Base-by-base conservation (phyloP, 768 basidiomycete species). In the Baorangia bicolor region DNA sequence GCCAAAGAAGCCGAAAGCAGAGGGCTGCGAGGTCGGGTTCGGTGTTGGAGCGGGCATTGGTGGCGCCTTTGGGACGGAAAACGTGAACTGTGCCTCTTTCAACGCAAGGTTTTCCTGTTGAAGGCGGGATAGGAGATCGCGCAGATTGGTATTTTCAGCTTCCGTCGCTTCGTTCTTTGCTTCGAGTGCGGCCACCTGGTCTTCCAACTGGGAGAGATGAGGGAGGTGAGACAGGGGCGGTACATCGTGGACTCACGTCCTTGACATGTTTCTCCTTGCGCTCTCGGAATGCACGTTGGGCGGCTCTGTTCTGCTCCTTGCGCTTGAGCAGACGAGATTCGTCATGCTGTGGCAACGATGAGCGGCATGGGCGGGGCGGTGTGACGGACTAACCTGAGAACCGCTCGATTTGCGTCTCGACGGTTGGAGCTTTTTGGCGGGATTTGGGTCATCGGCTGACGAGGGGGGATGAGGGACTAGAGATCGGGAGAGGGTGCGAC, bases 251-350 rank as follows among this genome's bases (percentile, higher is more conserved):
- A 80, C 92, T 76, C 67, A 97, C 94, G 69, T 97, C 94, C 69
- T 92, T 94, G 61, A 98, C 92, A 71, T 97, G 94, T 65, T 92
- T 93, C 75, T 99, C 96, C 74, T 98, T 95, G 58, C 96, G 82
- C 73, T 98, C 97, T 52, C 96, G 79, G 78, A 99, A 99, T 1
- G 96, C 96, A 50, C 96, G 86, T 73, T 99, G 97, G 8, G 96
- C 96, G 4, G 94, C 94, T 52, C 96, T 81, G 64, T 99, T 99
- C 74, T 98, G 96, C 64, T 98, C 92, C 75, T 98, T 98, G 59
- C 96, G 86, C 68, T 96, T 95, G 60, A 90, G 58, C 5, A 93
- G 73, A 23, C 90, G 82, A 5, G 79, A 72, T 64, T 92, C 91
- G 61, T 94, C 92, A 73, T 90, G 59, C 46, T 55, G 44, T 34